Base-by-base conservation (phyloP, 1,139 yeast genomes). In the Keqinozyma sinolaborantium region DNA sequence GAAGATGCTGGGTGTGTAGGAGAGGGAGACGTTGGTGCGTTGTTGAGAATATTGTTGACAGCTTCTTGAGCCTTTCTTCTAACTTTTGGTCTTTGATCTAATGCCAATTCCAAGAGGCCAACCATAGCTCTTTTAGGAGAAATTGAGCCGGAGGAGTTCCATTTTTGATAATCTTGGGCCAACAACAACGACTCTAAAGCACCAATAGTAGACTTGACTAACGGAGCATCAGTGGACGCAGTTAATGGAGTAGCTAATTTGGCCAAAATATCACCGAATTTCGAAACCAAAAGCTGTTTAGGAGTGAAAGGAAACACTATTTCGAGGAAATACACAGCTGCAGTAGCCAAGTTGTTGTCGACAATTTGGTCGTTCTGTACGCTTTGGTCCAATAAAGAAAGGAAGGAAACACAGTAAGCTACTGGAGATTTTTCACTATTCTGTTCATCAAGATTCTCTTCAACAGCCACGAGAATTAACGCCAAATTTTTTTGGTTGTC, bases 1-100 rank as follows among this genome's bases (percentile, higher is more conserved):
- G 68, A 58, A 16, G 92, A 71, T 8, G 87, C 95, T 26, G 86
- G 82, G 53, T 90, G 97, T 28, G 75, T 80, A 5, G 81, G 72
- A 11, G 79, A 67, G 7, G 95, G 94, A n/a, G 90, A 83, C 0
- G 87, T 75, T 9, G 96, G 95, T 11, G 94, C 90, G 42, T 72
- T 71, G 4, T 61, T 42, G 41, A 92, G 64, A 20, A 92, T 65
- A 4, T 65, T 70, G 29, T 71, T 60, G 14, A 92, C 70, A 2
- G 97, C 85, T 37, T 92, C 98, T 47, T 83, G 85, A 2, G 97
- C 95, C 65, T 97, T 79, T 74, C 85, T 87, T 58, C 99, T 79
- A 9, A 94, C 95, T 51, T 94, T 94, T 21, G 99, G 98, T 54
- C 98, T 76, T 27, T 86, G 82, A 56, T 94, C 98, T 33, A 85